A percentile compares a stretch with the other conserved stretches of the same genome.
These are phyloP conservation scores for Calonectria ilicicola DNA, from an alignment of 2,329 filamentous ascomycete genomes.

Conservation along the genomic window DNA sequence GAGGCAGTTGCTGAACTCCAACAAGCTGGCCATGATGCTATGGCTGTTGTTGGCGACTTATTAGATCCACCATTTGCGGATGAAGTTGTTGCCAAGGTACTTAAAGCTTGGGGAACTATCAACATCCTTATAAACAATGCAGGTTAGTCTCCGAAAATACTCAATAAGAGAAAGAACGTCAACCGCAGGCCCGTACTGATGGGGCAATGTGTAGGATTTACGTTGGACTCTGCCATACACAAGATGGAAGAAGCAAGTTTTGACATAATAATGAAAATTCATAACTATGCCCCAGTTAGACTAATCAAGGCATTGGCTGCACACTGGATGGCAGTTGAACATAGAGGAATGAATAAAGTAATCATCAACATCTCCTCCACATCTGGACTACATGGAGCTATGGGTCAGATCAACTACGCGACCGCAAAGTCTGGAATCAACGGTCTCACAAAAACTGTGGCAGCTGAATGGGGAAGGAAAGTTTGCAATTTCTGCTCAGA, in stretches of 20 bases:
- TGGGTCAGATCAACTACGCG: conserved; percentile 85
- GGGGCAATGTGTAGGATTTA: background rate
- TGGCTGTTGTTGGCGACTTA: background rate
- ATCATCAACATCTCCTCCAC: conserved; percentile 85
- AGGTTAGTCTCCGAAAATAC: background rate
- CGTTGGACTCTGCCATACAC: conserved; percentile 1
- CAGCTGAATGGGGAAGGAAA: conserved; percentile 78
- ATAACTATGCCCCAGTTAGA: conserved; percentile 14
- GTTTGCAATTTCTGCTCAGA: background rate
- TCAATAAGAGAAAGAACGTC: too few relatives aligned
- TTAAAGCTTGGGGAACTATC: background rate
- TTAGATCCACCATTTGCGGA: background rate
- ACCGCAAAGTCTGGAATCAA: conserved; percentile 82
- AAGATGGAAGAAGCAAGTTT: conserved; percentile 10
- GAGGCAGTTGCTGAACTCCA: background rate
- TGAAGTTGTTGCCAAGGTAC: background rate
- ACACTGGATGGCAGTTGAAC: conserved; percentile 7
- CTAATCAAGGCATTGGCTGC: conserved; percentile 11
- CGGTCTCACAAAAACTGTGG: conserved; percentile 84
- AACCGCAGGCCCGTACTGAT: too few relatives aligned
- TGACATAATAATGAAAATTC: conserved; percentile 16
- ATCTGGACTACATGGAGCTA: conserved; percentile 82
- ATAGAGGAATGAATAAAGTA: background rate
- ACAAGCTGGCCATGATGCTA: background rate
- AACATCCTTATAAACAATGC: background rate